phyloP scores from a whole-genome alignment of 176 grass and related monocot species.

The Cenchrus purpureus region DNA sequence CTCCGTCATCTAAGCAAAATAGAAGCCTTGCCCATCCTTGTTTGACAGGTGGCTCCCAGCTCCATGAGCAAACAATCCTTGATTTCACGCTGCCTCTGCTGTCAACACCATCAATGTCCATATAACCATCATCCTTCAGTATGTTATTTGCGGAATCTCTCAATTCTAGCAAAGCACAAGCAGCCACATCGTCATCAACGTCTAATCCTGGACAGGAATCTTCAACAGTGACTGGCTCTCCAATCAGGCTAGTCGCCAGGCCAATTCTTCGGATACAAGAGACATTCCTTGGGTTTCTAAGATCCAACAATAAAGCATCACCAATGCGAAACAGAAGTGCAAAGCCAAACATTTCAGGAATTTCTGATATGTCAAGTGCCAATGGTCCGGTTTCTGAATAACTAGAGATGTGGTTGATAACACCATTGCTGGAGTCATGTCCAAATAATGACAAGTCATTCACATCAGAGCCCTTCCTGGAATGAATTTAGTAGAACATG shows the following conservation, averaged over 20 bases:
- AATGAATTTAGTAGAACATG: conserved; percentile 38
- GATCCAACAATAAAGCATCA: conserved; percentile 87
- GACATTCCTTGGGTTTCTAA: conserved; percentile 74
- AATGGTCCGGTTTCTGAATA: conserved; percentile 76
- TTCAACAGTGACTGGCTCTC: conserved; percentile 68
- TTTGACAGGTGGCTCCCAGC: conserved; percentile 72
- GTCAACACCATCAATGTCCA: conserved; percentile 84
- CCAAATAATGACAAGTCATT: conserved; percentile 92
- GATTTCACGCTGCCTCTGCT: conserved; percentile 56
- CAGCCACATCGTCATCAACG: conserved; percentile 85
- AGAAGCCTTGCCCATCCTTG: conserved; percentile 67
- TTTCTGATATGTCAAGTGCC: conserved; percentile 77
- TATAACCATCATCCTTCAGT: conserved; percentile 75
- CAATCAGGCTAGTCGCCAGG: conserved; percentile 57
- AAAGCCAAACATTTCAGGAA: conserved; percentile 89
- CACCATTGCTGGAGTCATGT: conserved; percentile 44
- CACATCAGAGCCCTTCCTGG: conserved; percentile 69
- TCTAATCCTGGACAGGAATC: conserved; percentile 76
- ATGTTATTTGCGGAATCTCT: conserved; percentile 80
- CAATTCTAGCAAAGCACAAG: conserved; percentile 95
- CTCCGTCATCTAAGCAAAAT: conserved; percentile 86
- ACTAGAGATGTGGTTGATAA: conserved; percentile 63
- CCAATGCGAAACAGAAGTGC: conserved; percentile 85
- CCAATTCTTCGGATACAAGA: conserved; percentile 70
- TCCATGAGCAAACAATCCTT: conserved; percentile 88